Percentiles rank a stretch among this genome's conserved stretches.
These are phyloP conservation scores for Scalesia atractyloides DNA, from an alignment of 129 eudicot genomes.

Conservation along the genomic window DNA sequence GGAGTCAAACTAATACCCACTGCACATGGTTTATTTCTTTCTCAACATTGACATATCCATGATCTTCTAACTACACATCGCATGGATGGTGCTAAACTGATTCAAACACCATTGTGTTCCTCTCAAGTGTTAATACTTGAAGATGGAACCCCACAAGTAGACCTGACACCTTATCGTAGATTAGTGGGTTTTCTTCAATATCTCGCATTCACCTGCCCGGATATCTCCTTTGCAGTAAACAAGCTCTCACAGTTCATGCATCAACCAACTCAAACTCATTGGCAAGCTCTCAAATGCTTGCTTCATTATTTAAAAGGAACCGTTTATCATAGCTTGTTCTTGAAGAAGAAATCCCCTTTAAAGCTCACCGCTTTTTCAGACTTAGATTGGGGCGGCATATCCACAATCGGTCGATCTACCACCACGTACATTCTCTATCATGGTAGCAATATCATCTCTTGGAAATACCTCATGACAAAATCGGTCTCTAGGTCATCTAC, in stretches of 20 bases:
- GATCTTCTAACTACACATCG: neutral
- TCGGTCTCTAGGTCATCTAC: no score
- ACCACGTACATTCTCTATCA: neutral
- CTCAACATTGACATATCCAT: constrained; percentile 5
- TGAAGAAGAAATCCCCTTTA: neutral
- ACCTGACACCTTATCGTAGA: neutral
- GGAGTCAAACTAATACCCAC: constrained; percentile 11
- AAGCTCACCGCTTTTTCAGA: neutral
- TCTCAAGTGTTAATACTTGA: no score
- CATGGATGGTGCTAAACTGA: constrained; percentile 13
- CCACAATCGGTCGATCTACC: neutral
- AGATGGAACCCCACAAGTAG: neutral
- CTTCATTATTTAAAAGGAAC: neutral
- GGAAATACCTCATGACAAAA: neutral
- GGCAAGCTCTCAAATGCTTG: neutral
- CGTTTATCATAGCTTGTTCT: neutral
- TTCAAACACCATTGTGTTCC: neutral
- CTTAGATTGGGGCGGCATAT: neutral
- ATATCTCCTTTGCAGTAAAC: no score
- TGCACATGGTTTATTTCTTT: neutral
- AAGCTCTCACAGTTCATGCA: no score
- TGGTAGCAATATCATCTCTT: neutral
- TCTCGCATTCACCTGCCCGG: no score
- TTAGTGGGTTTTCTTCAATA: no score
- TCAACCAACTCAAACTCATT: neutral